Conservation (phyloP, 768 basidiomycete species). For the Naematelia encephala region DNA sequence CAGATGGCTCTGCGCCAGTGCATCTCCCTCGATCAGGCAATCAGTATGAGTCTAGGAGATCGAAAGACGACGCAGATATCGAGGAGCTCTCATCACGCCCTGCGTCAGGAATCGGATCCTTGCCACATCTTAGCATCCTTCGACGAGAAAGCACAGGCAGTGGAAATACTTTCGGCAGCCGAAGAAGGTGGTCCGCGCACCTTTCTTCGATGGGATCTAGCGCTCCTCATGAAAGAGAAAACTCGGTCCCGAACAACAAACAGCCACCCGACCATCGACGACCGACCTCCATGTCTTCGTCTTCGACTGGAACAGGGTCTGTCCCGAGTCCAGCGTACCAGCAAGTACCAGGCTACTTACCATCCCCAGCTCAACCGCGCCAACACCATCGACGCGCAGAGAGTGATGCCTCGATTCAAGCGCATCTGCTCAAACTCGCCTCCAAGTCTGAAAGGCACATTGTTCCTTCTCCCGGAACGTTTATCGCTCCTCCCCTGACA, state of each 20-base stretch:
- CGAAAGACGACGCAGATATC: not conserved
- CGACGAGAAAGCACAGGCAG: conserved; percentile 2
- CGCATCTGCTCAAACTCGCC: conserved; percentile 24
- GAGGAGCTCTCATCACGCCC: not conserved
- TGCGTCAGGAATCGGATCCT: not conserved
- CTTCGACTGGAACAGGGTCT: conserved; percentile 19
- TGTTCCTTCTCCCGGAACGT: conserved; percentile 15
- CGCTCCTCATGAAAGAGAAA: not conserved
- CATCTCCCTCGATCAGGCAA: not conserved
- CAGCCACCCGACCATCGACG: conserved; percentile 4
- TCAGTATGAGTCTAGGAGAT: not conserved
- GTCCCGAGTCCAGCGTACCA: not conserved
- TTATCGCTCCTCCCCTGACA: not conserved
- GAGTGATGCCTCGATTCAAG: conserved; percentile 21
- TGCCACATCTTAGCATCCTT: not conserved
- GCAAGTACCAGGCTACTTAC: conserved; percentile 13
- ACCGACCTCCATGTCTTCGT: conserved; percentile 25
- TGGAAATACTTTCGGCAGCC: conserved; percentile 4
- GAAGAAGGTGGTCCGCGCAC: not conserved
- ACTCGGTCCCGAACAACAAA: not conserved
- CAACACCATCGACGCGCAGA: conserved; percentile 25
- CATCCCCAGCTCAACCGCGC: conserved; percentile 9
- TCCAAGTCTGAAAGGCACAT: conserved; percentile 24
- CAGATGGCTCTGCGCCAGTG: not conserved
- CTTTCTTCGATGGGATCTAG: not conserved